A percentile compares a stretch with the other conserved stretches of the same genome.
Evolutionary conservation across 768 basidiomycete genomes (phyloP).

Genomic region (Boletus rufocinnamomeus): DNA sequence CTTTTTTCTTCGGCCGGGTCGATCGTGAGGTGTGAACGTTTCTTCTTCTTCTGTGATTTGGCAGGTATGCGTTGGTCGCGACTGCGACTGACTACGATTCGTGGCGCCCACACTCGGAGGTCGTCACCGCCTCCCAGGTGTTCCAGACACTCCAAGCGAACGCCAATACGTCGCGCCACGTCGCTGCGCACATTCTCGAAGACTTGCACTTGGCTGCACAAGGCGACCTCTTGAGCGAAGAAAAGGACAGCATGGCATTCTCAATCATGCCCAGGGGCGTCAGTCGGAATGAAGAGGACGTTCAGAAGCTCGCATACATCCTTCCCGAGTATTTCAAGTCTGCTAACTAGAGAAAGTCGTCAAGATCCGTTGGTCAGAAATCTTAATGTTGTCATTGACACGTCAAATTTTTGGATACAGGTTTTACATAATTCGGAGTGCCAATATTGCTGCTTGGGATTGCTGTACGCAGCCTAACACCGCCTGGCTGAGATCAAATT

Average conservation of each 20-base stretch:
- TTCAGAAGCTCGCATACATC: conserved; percentile 70
- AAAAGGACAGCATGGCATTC: conserved; percentile 80
- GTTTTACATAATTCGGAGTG: too few species aligned
- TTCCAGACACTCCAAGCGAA: conserved; percentile 86
- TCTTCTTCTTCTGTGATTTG: background rate
- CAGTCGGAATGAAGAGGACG: conserved; percentile 57
- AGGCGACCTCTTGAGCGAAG: conserved; percentile 61
- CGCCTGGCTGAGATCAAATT: too few species aligned
- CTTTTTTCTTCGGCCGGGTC: background rate
- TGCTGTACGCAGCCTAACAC: too few species aligned
- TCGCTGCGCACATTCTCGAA: conserved; percentile 68
- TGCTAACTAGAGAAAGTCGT: conserved; percentile 4
- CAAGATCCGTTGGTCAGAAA: too few species aligned
- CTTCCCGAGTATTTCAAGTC: conserved; percentile 72
- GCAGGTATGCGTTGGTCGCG: conserved; percentile 88
- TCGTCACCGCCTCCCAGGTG: conserved; percentile 90
- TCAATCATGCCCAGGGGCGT: conserved; percentile 76
- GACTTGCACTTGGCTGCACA: conserved; percentile 64
- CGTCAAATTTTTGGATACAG: too few species aligned
- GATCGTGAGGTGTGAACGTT: background rate
- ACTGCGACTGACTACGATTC: conserved; percentile 95
- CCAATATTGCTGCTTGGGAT: too few species aligned
- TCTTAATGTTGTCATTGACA: too few species aligned
- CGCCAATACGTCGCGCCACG: conserved; percentile 80
- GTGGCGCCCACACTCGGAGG: conserved; percentile 78